Evolutionary conservation across 2,329 filamentous ascomycete species (phyloP).

Genomic region (Byssoonygena ceratinophila): DNA sequence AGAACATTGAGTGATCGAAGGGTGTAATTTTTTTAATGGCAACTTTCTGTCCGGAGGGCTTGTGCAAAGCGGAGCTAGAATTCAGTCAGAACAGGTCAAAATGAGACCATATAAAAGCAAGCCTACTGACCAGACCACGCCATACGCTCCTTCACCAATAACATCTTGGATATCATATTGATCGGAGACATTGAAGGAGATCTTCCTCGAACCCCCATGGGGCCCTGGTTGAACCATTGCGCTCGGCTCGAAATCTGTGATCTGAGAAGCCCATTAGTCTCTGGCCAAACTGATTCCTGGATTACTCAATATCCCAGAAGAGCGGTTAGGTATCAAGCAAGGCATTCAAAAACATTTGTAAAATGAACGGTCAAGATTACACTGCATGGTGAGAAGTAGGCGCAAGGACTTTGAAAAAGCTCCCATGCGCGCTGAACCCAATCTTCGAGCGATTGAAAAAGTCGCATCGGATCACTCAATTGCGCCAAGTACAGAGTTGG

Average conservation of each 20-base stretch:
- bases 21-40: conserved; percentile 99
- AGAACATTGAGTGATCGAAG: conserved; percentile 99
- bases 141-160: conserved; percentile 94
- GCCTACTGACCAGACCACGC: conserved; percentile 78
- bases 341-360: neutral
- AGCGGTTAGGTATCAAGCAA: too few relatives aligned
- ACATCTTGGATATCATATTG: conserved; percentile 99
- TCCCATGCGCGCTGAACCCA: neutral
- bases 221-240: conserved; percentile 37
- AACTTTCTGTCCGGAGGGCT: conserved; percentile 95
- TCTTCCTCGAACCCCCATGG: conserved; percentile 64
- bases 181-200: conserved; percentile 98
- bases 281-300: neutral
- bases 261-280: conserved; percentile 9
- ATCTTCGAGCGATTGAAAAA: neutral
- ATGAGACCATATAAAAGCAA: neutral
- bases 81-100: conserved; percentile 13
- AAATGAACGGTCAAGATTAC: neutral
- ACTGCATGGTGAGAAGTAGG: neutral
- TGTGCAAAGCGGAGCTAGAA: conserved; percentile 83
- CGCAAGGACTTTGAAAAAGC: neutral
- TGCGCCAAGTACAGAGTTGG: neutral
- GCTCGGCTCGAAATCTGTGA: conserved; percentile 3
- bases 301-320: too few relatives aligned
- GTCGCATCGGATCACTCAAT: neutral